A percentile compares a stretch with the other conserved stretches of the same genome.
Conservation (phyloP, 2,329 filamentous ascomycete genomes). For the Alternaria alternata region DNA sequence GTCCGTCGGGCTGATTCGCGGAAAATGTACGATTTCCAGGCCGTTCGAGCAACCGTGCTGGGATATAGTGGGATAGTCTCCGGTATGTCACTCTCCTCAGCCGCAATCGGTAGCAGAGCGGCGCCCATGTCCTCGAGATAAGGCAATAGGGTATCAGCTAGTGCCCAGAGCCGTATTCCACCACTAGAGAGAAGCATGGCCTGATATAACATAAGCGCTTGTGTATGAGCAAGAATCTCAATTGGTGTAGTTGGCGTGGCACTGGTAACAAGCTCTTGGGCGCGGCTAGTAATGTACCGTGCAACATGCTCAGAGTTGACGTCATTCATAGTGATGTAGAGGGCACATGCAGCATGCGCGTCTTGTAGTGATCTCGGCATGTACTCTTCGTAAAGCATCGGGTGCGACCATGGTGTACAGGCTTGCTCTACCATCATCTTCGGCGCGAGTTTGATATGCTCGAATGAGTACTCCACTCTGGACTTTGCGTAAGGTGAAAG, state of each 20-base stretch:
- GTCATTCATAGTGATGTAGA: constrained; percentile 61
- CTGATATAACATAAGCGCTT: constrained; percentile 43
- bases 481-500: constrained; percentile 30
- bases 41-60: constrained; percentile 46
- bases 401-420: constrained; percentile 64
- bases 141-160: constrained; percentile 26
- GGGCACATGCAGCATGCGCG: constrained; percentile 61
- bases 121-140: constrained; percentile 26
- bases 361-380: constrained; percentile 65
- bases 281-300: constrained; percentile 57
- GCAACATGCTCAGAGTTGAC: constrained; percentile 60
- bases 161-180: constrained; percentile 30
- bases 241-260: constrained; percentile 18
- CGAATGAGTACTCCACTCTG: constrained; percentile 38
- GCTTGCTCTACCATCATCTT: constrained; percentile 58
- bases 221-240: constrained; percentile 38
- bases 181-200: constrained; percentile 38
- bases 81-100: constrained; percentile 22
- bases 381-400: constrained; percentile 57
- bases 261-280: constrained; percentile 53
- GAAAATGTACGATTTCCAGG: constrained; percentile 63
- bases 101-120: constrained; percentile 14
- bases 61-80: constrained; percentile 50
- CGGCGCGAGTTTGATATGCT: constrained; percentile 38
- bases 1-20: constrained; percentile 65